These are phyloP conservation scores for Xylaria arbuscula DNA, from an alignment of 2,329 filamentous ascomycete species.

Conservation along the genomic window DNA sequence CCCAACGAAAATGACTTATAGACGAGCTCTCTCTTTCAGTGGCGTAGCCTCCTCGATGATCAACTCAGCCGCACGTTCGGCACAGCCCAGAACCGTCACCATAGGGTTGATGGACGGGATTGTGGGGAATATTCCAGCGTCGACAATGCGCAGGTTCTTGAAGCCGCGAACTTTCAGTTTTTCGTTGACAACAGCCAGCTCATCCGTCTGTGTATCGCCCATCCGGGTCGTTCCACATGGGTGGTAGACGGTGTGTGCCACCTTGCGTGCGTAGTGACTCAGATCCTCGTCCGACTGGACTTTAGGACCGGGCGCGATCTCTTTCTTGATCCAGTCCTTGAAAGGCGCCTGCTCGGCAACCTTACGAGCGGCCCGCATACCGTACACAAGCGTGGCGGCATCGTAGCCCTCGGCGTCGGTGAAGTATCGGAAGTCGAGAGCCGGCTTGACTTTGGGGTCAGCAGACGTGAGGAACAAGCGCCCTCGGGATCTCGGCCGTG, in stretches of 20 bases:
- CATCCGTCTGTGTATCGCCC: constrained; percentile 77
- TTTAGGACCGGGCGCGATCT: constrained; percentile 80
- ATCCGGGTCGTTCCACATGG: constrained; percentile 91
- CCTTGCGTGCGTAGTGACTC: constrained; percentile 82
- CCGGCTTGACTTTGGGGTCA: constrained; percentile 81
- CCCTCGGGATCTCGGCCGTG: constrained; percentile 81
- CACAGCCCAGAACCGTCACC: constrained; percentile 86
- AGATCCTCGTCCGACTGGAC: constrained; percentile 83
- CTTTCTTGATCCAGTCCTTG: constrained; percentile 83
- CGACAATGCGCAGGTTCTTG: constrained; percentile 80
- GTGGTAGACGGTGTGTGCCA: constrained; percentile 90
- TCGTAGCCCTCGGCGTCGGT: constrained; percentile 88
- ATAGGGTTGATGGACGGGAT: constrained; percentile 91
- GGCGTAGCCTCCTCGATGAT: constrained; percentile 76
- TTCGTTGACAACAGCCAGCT: constrained; percentile 82
- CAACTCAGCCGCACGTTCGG: constrained; percentile 85
- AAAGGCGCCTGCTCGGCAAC: constrained; percentile 81
- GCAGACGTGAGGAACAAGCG: constrained; percentile 80
- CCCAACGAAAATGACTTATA: constrained; percentile 37
- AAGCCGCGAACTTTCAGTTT: constrained; percentile 78
- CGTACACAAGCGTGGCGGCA: constrained; percentile 81
- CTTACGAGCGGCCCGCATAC: constrained; percentile 80
- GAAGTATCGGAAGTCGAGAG: constrained; percentile 90
- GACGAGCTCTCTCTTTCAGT: constrained; percentile 47
- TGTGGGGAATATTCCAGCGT: constrained; percentile 88